Percentiles rank a stretch among this genome's conserved stretches.
Evolutionary conservation across 768 basidiomycete genomes (phyloP).

Genomic region (Chlorophyllum brunneum): DNA sequence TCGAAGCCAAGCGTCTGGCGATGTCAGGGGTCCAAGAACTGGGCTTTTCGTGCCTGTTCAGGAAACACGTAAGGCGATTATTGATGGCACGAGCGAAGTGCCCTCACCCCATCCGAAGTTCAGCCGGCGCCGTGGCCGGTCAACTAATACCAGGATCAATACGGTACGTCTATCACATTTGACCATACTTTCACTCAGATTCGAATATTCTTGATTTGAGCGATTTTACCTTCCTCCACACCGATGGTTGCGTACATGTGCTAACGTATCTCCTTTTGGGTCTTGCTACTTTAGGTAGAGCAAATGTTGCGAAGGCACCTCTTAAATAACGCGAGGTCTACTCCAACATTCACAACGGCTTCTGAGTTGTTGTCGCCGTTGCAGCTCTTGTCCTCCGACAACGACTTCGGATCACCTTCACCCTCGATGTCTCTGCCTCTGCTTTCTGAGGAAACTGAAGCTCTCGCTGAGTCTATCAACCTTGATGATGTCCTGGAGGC

Average conservation of each 20-base stretch:
- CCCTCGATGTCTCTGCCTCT: conserved; percentile 10
- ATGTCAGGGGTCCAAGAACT: conserved; percentile 29
- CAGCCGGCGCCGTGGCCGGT: conserved; percentile 21
- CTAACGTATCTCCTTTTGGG: conserved; percentile 16
- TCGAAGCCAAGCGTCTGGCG: conserved; percentile 23
- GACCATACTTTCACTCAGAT: conserved; percentile 8
- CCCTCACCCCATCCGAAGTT: conserved; percentile 51
- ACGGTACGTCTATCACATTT: conserved; percentile 26
- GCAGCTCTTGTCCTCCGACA: conserved; percentile 7
- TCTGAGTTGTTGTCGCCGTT: conserved; percentile 7
- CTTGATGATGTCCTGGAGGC: conserved; percentile 77
- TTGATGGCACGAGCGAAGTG: conserved; percentile 40
- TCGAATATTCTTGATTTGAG: neutral
- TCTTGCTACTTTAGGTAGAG: conserved; percentile 29
- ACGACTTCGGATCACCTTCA: conserved; percentile 11
- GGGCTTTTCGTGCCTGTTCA: conserved; percentile 36
- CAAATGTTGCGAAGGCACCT: conserved; percentile 31
- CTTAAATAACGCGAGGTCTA: conserved; percentile 21
- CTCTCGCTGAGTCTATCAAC: conserved; percentile 47
- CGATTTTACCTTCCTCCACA: conserved; percentile 15
- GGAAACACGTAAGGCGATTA: conserved; percentile 38
- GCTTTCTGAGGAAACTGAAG: conserved; percentile 30
- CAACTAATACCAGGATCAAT: conserved; percentile 13
- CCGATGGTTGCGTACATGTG: conserved; percentile 9
- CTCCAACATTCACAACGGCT: conserved; percentile 19